These are phyloP conservation scores for Spinacia oleracea DNA, from an alignment of 179 eudicot genomes.

Conservation along the genomic window DNA sequence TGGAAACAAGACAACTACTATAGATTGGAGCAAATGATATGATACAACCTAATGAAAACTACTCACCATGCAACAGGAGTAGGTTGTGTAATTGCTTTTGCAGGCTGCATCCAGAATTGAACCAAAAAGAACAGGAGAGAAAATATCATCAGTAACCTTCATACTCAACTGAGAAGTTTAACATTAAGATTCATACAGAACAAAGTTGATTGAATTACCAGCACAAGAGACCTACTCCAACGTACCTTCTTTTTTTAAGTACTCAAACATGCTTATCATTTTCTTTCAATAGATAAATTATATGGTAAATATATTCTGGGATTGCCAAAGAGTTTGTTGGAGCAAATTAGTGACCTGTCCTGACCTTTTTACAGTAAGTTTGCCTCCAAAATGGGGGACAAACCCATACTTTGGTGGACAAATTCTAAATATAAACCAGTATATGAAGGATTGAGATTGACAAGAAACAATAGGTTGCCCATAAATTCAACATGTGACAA, in stretches of 20 bases:
- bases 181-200: neutral
- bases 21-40: slow-evolving; percentile 8
- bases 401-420: neutral
- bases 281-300: neutral
- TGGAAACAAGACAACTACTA: neutral
- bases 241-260: too few species aligned
- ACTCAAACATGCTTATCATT: neutral
- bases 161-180: neutral
- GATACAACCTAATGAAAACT: slow-evolving; percentile 16
- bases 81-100: slow-evolving; percentile 72
- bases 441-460: neutral
- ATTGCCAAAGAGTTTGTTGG: neutral
- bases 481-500: neutral
- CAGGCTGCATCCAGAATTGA: slow-evolving; percentile 53
- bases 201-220: slow-evolving; percentile 8
- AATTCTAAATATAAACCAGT: neutral
- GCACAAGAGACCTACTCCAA: slow-evolving; percentile 10
- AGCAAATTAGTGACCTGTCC: neutral
- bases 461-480: neutral
- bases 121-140: neutral
- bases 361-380: neutral
- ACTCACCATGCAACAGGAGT: slow-evolving; percentile 97
- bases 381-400: neutral
- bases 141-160: neutral
- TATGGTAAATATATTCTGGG: too few species aligned